phyloP scores from a whole-genome alignment of 805 yeast genomes.

The Lipomyces oligophaga region DNA sequence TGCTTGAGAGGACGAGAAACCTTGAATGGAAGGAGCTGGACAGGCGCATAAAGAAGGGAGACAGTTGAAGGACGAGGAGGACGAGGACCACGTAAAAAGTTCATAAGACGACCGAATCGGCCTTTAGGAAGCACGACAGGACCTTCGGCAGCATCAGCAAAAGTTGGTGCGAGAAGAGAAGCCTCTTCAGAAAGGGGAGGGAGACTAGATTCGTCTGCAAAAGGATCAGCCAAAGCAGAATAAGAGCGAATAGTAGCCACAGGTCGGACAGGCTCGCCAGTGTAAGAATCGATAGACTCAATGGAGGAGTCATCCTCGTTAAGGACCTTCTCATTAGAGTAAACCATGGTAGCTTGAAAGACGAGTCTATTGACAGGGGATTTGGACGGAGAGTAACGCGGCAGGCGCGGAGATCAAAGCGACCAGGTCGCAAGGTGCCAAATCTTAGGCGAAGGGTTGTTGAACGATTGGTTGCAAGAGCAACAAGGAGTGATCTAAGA shows the following conservation, averaged over 20 bases:
- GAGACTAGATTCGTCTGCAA: constrained; percentile 15
- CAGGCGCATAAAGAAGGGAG: constrained; percentile 24
- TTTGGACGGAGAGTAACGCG: no score
- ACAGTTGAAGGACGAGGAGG: constrained; percentile 27
- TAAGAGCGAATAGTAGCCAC: constrained; percentile 21
- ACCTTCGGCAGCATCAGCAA: constrained; percentile 16
- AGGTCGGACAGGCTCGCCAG: no score
- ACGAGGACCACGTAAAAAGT: constrained; percentile 27
- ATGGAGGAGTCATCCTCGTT: no score
- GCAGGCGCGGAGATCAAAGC: no score
- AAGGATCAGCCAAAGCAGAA: constrained; percentile 18
- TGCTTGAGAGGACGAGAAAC: constrained; percentile 22
- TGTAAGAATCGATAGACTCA: no score
- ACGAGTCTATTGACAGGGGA: no score
- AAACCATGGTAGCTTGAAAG: no score
- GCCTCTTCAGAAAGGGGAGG: constrained; percentile 18
- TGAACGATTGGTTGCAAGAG: no score
- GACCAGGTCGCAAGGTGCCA: no score
- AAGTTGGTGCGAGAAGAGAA: constrained; percentile 21
- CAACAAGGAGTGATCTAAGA: no score
- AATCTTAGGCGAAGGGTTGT: no score
- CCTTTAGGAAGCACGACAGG: constrained; percentile 25
- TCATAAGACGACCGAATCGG: constrained; percentile 22
- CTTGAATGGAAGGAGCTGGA: constrained; percentile 26
- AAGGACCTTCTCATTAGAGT: no score